Base-by-base conservation (phyloP, 371 early-diverging fungal species). In the Mortierella sp. region DNA sequence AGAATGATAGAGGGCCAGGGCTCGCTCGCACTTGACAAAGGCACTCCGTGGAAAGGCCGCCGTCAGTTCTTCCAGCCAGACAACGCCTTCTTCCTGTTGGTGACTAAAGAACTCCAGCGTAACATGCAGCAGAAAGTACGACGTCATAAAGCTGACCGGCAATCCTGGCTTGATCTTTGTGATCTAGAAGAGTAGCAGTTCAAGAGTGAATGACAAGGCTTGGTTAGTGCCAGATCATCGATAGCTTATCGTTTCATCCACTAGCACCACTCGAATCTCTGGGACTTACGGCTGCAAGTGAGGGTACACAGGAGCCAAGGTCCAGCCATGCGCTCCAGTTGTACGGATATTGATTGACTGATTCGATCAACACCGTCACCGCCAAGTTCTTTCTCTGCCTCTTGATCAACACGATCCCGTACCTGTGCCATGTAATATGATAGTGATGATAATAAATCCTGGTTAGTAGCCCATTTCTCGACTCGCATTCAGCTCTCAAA, bases 271-370 rank as follows among this genome's bases (percentile, higher is more conserved):
- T 50, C 45, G 19, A 26, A 52, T 2, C 29, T 16, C 68, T 31
- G 48, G 47, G 29, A n/a, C 80, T 70, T 76, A 92, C 89, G 48
- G 88, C 86, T 63, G 89, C 87, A 34, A 79, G 79, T 10, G 89
- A 79, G 26, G 88, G 78, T 1, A 95, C 74, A 47, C 93, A 88
- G 7, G 87, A 64, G 9, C 87, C 91, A 1, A 97, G 85, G 64
- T 94, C 95, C 71, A 91, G 83, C 98, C 98, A 97, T n/a, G 96
- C 96, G 44, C 93, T 93, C 97, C 97, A 97, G 80, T 96, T 96
- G 85, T 88, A 96, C 39, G 92, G 94, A 78, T 93, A 96, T 70
- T 76, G 76, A 37, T 80, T 81, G 1, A 97, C 83, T 7, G 97
- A 94, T 69, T 90, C 79, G 14, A 95, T 39, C 22, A 96, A 85